phyloP scores from a whole-genome alignment of 2,329 filamentous ascomycete genomes.

The Colletotrichum sp. region DNA sequence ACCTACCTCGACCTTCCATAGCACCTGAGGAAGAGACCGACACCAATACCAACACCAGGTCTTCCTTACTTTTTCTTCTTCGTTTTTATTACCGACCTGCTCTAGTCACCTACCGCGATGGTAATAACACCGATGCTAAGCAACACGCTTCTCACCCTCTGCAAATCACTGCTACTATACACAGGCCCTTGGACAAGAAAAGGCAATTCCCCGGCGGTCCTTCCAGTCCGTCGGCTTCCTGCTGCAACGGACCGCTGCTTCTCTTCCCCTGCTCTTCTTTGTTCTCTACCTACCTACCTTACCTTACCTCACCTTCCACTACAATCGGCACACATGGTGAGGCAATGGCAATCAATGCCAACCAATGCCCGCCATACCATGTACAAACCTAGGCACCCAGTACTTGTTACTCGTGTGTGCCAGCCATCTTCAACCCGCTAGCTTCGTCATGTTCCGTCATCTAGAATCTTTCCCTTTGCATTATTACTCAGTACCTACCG shows the following conservation, averaged over 20 bases:
- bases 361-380: background rate
- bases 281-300: background rate
- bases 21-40: no score
- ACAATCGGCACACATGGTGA: background rate
- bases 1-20: no score
- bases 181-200: background rate
- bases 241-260: background rate
- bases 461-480: background rate
- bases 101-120: background rate
- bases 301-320: background rate
- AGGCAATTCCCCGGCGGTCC: background rate
- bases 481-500: background rate
- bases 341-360: background rate
- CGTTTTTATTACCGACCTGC: background rate
- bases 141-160: background rate
- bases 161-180: background rate
- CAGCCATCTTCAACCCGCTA: background rate
- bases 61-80: background rate
- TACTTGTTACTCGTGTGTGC: background rate
- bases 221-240: background rate
- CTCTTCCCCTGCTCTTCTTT: background rate
- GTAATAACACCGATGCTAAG: background rate
- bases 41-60: background rate
- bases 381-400: no score
- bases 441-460: background rate